Base-by-base conservation (phyloP, 1,139 yeast species). In the Yamadazyma taylorii region DNA sequence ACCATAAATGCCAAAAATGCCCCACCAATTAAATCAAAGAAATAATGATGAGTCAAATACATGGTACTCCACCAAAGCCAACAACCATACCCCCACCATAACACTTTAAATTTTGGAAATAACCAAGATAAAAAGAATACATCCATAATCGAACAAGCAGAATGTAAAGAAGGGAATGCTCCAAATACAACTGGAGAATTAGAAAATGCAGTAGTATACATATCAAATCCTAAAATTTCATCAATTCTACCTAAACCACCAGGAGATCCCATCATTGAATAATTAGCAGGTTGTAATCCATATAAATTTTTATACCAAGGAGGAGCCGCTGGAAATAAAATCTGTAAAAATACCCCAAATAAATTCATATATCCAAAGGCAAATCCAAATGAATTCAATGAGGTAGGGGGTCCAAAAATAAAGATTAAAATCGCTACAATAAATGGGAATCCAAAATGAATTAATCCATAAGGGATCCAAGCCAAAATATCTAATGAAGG, bases 31-130 rank as follows among this genome's bases (percentile, higher is more conserved):
- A 90, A 76, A 59, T 90, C 97, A 46, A 89, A 81, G 58, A 90
- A 90, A 63, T 90, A 90, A 62, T 90, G 97, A 61, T 90, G 97
- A 1, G 97, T 89, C 54, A 90, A 75, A 63, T 90, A 90, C 97
- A 90, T 90, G 14, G 97, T 90, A 35, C 94, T 78, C 97, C 97
- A 90, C 97, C 97, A 90, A 51, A 90, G 75, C 95, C 96, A 88
- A 47, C 81, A 66, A 16, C 88, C 95, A 59, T 90, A 90, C 21
- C 69, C 65, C 58, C 84, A 73, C 71, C 90, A 86, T 11, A 82
- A 52, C 4, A 81, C 75, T 10, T 78, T 72, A 41, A 67, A 70
- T 38, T 65, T 72, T 17, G 97, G 97, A 59, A 90, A 89, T 42
- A 88, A 66, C 70, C 88, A 88, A 29, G 83, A 71, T 52, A 90